Evolutionary conservation across 2,329 filamentous ascomycete species (phyloP), one percentile per base, ranked within the genome.

Genomic region (Aspergillus fructus): DNA sequence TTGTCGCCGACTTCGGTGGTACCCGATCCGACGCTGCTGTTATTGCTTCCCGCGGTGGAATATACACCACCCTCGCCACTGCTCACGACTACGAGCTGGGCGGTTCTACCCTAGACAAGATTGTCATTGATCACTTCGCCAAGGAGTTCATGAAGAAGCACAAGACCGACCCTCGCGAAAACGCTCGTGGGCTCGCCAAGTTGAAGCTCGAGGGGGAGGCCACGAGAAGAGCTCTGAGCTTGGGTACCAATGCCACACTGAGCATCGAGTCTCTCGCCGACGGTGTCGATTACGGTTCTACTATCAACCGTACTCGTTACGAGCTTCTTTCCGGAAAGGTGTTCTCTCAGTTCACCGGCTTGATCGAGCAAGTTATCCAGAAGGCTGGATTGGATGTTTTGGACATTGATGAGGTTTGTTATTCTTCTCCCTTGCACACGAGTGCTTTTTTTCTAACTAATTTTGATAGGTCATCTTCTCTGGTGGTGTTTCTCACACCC

Each of bases 121-220:
- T 93, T 49, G 83, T 99, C 58, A 90, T 96, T 74, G 93, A 99
- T 74, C 89, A 97, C 82, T 97, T 97, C 68, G 90, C 93, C 67
- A 99, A 99, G 83, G 94, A 99, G 78, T 99, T 99, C 79, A 85
- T 94, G 71, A 97, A 99, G 85, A 96, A 96, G 84, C 86, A 97
- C 84, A 89, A 88, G 79, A 85, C 85, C 57, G 94, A 97, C 76
- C 94, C 94, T 21, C 85, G 93, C 66, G 84, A 88, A 71, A 91
- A 94, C 73, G 82, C 88, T 55, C 88, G 88, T 68, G 89, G 89
- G 68, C 79, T 97, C 67, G 93, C 94, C 60, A 99, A 97, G 84
- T 82, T 99, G 65, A 93, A 91, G 77, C 83, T 92, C 48, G 94
- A 97, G 81, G 85, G 91, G 63, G 94, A 99, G 79, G 84, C 88